Conservation (phyloP, 257 asterid species). For the Solanum chiquidenum region DNA sequence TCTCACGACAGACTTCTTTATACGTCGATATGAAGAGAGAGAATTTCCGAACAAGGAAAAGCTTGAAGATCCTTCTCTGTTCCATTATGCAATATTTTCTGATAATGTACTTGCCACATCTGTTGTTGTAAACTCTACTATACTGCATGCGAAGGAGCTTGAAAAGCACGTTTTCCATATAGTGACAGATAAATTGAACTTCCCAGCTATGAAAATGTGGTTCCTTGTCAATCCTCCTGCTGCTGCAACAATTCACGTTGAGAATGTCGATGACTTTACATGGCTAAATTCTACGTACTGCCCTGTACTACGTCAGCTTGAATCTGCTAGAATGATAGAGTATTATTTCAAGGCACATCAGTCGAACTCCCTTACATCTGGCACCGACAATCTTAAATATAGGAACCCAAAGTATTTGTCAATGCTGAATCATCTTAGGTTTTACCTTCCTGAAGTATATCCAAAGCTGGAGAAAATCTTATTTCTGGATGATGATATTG, state of each 20-base stretch:
- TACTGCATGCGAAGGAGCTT: conserved; percentile 73
- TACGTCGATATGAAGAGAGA: conserved; percentile 40
- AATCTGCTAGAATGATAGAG: conserved; percentile 85
- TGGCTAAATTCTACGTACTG: conserved; percentile 95
- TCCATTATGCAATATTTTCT: conserved; percentile 85
- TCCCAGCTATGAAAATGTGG: conserved; percentile 97
- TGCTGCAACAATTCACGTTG: conserved; percentile 64
- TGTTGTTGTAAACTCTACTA: conserved; percentile 83
- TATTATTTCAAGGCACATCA: conserved; percentile 94
- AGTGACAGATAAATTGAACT: conserved; percentile 86
- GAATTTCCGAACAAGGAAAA: conserved; percentile 57
- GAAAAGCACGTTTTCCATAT: conserved; percentile 81
- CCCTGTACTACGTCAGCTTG: conserved; percentile 91
- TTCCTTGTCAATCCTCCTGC: conserved; percentile 71
- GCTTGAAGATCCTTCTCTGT: conserved; percentile 73
- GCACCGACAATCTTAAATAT: conserved; percentile 82
- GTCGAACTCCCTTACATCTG: conserved; percentile 52
- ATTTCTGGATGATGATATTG: conserved; percentile 91
- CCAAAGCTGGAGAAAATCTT: conserved; percentile 80
- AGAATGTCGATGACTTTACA: conserved; percentile 79
- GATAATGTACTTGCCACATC: conserved; percentile 91
- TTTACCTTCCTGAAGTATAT: conserved; percentile 88
- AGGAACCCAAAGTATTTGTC: conserved; percentile 92
- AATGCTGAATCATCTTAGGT: conserved; percentile 90
- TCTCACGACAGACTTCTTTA: conserved; percentile 66